phyloP scores from a whole-genome alignment of 108 stramenopile genomes.

The Mediolabrus comicus region DNA sequence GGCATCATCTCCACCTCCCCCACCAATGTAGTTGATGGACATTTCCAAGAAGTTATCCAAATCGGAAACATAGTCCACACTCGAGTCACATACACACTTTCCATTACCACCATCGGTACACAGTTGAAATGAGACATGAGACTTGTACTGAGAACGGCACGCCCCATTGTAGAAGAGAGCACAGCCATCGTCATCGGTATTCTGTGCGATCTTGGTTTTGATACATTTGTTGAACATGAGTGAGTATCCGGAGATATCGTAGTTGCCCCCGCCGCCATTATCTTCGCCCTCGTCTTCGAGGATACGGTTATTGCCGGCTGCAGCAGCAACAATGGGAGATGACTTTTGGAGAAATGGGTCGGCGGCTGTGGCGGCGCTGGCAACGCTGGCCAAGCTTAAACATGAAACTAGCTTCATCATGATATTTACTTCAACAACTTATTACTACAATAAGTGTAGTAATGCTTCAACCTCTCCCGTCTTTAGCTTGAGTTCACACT shows the following conservation, averaged over 20 bases:
- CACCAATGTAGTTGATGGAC: conserved; percentile 9
- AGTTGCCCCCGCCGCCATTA: not conserved
- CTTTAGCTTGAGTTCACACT: too few species aligned
- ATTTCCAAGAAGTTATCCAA: conserved; percentile 33
- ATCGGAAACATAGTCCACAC: conserved; percentile 45
- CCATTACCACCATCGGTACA: conserved; percentile 29
- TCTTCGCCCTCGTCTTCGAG: not conserved
- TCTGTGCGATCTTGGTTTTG: conserved; percentile 32
- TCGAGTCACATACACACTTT: conserved; percentile 34
- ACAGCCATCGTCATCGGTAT: conserved; percentile 43
- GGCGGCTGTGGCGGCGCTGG: not conserved
- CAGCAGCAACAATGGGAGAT: not conserved
- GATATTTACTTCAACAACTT: not conserved
- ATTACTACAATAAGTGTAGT: too few species aligned
- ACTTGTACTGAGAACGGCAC: conserved; percentile 47
- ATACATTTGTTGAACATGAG: conserved; percentile 26
- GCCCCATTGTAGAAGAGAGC: conserved; percentile 62
- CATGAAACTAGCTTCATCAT: not conserved
- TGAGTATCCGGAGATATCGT: conserved; percentile 28
- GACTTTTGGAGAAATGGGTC: not conserved
- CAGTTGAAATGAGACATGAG: conserved; percentile 47
- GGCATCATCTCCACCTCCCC: conserved; percentile 33
- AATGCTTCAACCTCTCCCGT: too few species aligned
- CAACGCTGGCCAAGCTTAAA: not conserved
- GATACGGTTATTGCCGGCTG: not conserved